Evolutionary conservation across 2,329 filamentous ascomycete species (phyloP), one percentile per base, ranked within the genome.

Genomic region (Cercospora nicotianae): DNA sequence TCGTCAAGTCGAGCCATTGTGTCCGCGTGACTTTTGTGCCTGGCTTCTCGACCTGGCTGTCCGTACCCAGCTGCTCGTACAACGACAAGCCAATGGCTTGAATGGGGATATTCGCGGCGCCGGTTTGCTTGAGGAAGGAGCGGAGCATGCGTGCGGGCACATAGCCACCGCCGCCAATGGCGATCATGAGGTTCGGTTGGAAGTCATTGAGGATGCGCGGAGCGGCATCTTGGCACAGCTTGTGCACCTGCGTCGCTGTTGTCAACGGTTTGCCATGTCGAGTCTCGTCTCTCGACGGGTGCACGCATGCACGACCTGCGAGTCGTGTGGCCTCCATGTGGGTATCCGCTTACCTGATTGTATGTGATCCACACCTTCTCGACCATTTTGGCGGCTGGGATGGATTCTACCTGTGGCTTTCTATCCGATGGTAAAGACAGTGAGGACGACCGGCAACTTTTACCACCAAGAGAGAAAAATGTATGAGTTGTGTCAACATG

Each of bases 21-120:
- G 95, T 98, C 75, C 95, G 91, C 51, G 93, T 98, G 75, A 99
- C 95, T 83, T 96, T 95, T 73, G 92, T 97, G 73, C 94, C 94
- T 53, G 91, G 90, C 71, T 86, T 83, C 83, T 99, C 95, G 76
- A 92, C 85, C 66, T 78, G 72, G 2, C 72, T 70, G 68, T 79
- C 77, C 30, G 86, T 85, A 68, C 84, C 84, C 61, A 98, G 90
- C 71, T 89, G 86, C 83, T 99, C 95, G 85, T 99, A 99, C 65
- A 99, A 90, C 23, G 94, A 98, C 72, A 99, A 90, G 60, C 95
- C 95, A 80, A 99, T 99, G 72, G 95, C 95, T 86, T 99, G 95
- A 82, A 99, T 99, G 74, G 95, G 94, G 77, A 99, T 99, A 84
- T 99, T 99, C 81, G 93, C 89, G 70, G 85, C 87, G 75, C 91